A percentile compares a stretch with the other conserved stretches of the same genome.
These are phyloP conservation scores for Claviceps humidiphila DNA, from an alignment of 2,329 filamentous ascomycete species.

Conservation along the genomic window DNA sequence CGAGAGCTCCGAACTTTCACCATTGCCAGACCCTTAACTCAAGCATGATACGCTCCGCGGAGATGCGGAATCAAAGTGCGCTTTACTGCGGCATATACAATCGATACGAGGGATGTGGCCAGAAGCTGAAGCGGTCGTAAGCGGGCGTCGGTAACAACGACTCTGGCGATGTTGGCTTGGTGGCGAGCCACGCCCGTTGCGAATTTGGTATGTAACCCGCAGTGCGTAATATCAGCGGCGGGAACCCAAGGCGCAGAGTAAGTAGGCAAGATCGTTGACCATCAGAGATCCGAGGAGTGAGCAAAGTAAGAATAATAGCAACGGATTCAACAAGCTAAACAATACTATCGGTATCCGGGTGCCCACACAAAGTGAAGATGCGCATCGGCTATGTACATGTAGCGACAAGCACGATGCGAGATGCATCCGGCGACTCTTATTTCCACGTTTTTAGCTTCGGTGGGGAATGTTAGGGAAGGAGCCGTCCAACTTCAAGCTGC, in stretches of 20 bases:
- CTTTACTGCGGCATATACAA: background rate
- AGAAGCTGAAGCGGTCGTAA: background rate
- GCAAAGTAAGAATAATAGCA: background rate
- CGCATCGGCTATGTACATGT: background rate
- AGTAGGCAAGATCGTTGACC: too few species aligned
- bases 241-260: too few species aligned
- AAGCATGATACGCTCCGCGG: constrained; percentile 9
- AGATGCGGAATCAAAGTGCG: background rate
- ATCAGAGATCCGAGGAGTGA: background rate
- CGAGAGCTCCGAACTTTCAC: constrained; percentile 35
- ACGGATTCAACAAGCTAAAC: background rate
- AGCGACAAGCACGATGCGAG: background rate
- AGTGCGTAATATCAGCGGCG: too few species aligned
- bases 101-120: background rate
- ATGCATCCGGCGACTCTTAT: background rate
- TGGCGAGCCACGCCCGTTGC: background rate
- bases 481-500: background rate
- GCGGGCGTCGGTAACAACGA: background rate
- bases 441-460: too few species aligned
- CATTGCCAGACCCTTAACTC: constrained; percentile 13
- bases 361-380: background rate
- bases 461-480: background rate
- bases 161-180: background rate
- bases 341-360: background rate
- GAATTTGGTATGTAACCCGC: too few species aligned